Percentiles rank a stretch among this genome's conserved stretches.
Conservation (phyloP, 192 early-diverging fungal species). For the Haplosporangium gracile region DNA sequence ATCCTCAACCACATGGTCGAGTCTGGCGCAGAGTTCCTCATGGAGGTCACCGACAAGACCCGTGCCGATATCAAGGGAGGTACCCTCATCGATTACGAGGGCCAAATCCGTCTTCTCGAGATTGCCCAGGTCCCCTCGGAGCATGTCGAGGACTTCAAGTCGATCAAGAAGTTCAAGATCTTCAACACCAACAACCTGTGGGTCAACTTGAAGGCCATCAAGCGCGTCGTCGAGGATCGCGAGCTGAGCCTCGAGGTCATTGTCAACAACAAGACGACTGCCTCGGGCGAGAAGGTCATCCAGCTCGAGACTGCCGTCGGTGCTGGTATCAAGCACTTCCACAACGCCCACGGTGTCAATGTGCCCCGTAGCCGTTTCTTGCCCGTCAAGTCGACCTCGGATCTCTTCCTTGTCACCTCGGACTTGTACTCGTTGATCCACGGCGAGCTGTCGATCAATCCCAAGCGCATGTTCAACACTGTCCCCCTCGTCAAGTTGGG, state of each 20-base stretch:
- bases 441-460: slow-evolving; percentile 91
- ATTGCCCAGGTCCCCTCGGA: slow-evolving; percentile 99
- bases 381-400: slow-evolving; percentile 97
- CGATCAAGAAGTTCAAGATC: slow-evolving; percentile 99
- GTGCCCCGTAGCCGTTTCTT: slow-evolving; percentile 96
- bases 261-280: slow-evolving; percentile 94
- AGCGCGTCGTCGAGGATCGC: slow-evolving; percentile 80
- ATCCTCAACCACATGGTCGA: slow-evolving; percentile 92
- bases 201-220: slow-evolving; percentile 85
- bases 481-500: slow-evolving; percentile 96
- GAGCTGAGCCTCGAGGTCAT: slow-evolving; percentile 93
- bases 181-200: slow-evolving; percentile 97
- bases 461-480: slow-evolving; percentile 90
- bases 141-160: slow-evolving; percentile 98
- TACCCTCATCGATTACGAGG: slow-evolving; percentile 97
- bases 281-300: slow-evolving; percentile 93
- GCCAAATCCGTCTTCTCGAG: slow-evolving; percentile 90
- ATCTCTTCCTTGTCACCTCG: slow-evolving; percentile 95
- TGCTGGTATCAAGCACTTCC: slow-evolving; percentile 97
- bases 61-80: slow-evolving; percentile 99
- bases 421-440: slow-evolving; percentile 94
- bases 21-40: slow-evolving; percentile 91
- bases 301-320: slow-evolving; percentile 99
- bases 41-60: slow-evolving; percentile 99
- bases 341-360: slow-evolving; percentile 93